phyloP scores from a whole-genome alignment of 352 stramenopile genomes.

The Phytophthora cactorum region DNA sequence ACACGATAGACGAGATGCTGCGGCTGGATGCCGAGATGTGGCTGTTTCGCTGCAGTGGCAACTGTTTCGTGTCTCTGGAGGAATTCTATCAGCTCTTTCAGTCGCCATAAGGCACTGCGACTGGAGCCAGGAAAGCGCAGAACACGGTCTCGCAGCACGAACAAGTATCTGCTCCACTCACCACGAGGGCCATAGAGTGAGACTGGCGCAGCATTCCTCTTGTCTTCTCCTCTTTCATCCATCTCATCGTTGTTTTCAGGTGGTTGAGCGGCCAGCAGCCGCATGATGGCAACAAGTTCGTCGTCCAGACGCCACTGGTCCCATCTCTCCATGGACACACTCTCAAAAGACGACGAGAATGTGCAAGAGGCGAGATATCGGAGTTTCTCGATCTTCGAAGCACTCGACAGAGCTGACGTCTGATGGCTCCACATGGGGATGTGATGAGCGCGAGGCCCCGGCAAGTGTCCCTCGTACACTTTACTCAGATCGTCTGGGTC shows the following conservation, averaged over 20 bases:
- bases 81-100: constrained; percentile 46
- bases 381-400: constrained; percentile 38
- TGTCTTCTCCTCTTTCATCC: neutral
- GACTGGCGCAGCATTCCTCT: neutral
- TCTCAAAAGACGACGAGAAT: constrained; percentile 57
- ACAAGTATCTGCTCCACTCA: constrained; percentile 69
- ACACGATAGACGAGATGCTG: constrained; percentile 58
- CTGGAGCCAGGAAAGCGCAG: constrained; percentile 44
- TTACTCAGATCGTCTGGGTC: constrained; percentile 68
- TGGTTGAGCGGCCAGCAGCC: constrained; percentile 22
- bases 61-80: constrained; percentile 20
- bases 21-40: constrained; percentile 17
- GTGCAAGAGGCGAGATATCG: constrained; percentile 43
- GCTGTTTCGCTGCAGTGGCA: neutral
- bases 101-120: constrained; percentile 35
- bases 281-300: constrained; percentile 41
- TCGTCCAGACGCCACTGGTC: constrained; percentile 50
- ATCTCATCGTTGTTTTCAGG: constrained; percentile 2
- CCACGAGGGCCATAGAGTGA: constrained; percentile 40
- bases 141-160: constrained; percentile 57
- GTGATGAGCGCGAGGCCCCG: constrained; percentile 1
- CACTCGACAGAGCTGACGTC: neutral
- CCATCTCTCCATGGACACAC: constrained; percentile 57
- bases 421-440: constrained; percentile 10
- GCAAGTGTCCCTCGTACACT: constrained; percentile 58